These are phyloP conservation scores for Ampelocalamus luodianensis DNA, from an alignment of 176 grass and related monocot species.

Conservation along the genomic window DNA sequence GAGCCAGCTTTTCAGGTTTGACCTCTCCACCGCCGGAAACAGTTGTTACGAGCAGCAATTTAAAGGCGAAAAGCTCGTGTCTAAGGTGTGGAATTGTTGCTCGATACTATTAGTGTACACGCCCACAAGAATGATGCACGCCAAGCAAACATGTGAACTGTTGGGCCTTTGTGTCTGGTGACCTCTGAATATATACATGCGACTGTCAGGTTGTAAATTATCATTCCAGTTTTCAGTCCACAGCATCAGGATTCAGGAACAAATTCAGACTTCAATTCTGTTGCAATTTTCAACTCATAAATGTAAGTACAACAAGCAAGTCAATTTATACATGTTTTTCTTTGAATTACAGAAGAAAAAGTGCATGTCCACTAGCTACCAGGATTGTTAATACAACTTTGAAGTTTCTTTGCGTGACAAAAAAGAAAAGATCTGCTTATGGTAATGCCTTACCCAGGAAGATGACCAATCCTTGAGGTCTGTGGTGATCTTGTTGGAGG, in stretches of 20 bases:
- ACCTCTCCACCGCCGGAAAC: not conserved
- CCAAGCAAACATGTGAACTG: conserved; percentile 35
- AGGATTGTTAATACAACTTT: not conserved
- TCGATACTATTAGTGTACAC: not conserved
- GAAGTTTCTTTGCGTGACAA: conserved; percentile 19
- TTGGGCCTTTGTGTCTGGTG: not conserved
- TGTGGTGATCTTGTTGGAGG: not conserved
- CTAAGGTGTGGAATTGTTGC: conserved; percentile 9
- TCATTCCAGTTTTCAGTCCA: not conserved
- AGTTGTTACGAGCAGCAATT: conserved; percentile 15
- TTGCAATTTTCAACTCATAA: not conserved
- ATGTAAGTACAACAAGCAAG: not conserved
- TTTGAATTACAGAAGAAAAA: not conserved
- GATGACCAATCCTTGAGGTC: conserved; percentile 26
- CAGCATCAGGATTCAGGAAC: not conserved
- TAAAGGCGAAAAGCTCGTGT: not conserved
- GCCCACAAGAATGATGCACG: conserved; percentile 17
- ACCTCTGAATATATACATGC: not conserved
- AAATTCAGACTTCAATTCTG: not conserved
- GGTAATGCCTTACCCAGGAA: not conserved
- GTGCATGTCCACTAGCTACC: not conserved
- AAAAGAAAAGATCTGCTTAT: not conserved
- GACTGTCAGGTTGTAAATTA: not conserved
- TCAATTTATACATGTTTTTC: not conserved
- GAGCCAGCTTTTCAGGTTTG: conserved; percentile 23